Base-by-base conservation (phyloP, 345 rosid genomes). In the sweet orange (Citrus sinensis) region DNA sequence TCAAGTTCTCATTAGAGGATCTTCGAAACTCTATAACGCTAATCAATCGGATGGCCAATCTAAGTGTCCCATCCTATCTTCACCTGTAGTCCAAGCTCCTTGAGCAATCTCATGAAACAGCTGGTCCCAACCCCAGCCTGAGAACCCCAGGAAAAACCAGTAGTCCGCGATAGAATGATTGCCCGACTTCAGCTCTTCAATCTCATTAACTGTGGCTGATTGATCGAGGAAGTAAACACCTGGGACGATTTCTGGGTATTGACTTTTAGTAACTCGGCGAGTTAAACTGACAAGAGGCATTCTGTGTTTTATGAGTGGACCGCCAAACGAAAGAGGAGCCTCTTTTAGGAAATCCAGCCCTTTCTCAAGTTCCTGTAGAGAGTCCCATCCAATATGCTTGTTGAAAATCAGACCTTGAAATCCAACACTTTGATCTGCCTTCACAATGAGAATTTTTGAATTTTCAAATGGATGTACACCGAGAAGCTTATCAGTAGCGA, bases 111-210 rank as follows among this genome's bases (percentile, higher is more conserved):
- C 99, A 67, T 86, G 77, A 37, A 87, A 88, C 74, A 96, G 74
- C 84, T 96, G 99, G 4, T 83, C 82, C 91, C 97, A 90, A 58
- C 87, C 87, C 99, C 99, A 96, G 79, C 89, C 84, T 0, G 97
- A 85, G 76, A 85, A 88, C 11, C 99, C 99, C 82, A 94, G 76
- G 91, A 96, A 96, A 82, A 96, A 94, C 97, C 97, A 96, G 80
- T 89, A 92, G 46, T 88, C 90, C 5, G 74, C n/a, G 2, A 89
- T 60, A 8, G 87, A 86, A 32, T 79, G 79, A 61, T 80, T 87
- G 79, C 89, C 89, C 5, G 85, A 80, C 80, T 82, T 90, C 22
- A 92, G 71, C 74, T 80, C 88, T 76, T 90, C 80, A 42, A 92
- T 87, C 75, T 79, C 87, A 37, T 70, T 32, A 7, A 87, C 22